A percentile compares a stretch with the other conserved stretches of the same genome.
These are phyloP conservation scores for Allium cepa DNA, from an alignment of 106 monocot species.

Conservation along the genomic window DNA sequence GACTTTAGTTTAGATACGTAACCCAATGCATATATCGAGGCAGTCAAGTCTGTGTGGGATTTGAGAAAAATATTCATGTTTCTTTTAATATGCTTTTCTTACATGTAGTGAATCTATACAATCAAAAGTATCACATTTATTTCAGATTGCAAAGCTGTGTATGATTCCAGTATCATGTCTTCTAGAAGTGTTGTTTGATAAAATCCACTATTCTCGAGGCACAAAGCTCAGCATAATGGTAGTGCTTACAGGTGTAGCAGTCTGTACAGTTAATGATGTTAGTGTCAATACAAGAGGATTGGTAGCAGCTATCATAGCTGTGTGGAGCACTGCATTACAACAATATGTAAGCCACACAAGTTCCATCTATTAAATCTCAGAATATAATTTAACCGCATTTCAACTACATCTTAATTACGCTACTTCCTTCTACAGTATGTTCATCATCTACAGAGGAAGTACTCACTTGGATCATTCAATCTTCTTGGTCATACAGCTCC, in stretches of 20 bases:
- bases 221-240: conserved; percentile 73
- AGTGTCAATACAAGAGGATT: conserved; percentile 58
- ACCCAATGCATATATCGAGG: too few species aligned
- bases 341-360: conserved; percentile 50
- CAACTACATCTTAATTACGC: too few species aligned
- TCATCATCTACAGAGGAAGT: conserved; percentile 57
- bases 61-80: too few species aligned
- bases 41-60: too few species aligned
- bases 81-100: not conserved
- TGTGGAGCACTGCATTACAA: conserved; percentile 71
- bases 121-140: not conserved
- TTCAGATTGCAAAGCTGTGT: conserved; percentile 70
- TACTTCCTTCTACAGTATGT: conserved; percentile 31
- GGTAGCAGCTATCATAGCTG: conserved; percentile 47
- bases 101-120: not conserved
- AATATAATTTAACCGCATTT: not conserved
- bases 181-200: conserved; percentile 66
- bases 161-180: conserved; percentile 77
- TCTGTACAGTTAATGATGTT: conserved; percentile 68
- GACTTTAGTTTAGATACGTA: too few species aligned
- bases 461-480: conserved; percentile 68
- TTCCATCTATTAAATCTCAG: not conserved
- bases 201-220: conserved; percentile 57
- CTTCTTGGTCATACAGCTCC: conserved; percentile 65
- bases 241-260: conserved; percentile 58